Evolutionary conservation across 2,329 filamentous ascomycete genomes (phyloP).

Genomic region (Nothophaeocryptopus gaeumannii): DNA sequence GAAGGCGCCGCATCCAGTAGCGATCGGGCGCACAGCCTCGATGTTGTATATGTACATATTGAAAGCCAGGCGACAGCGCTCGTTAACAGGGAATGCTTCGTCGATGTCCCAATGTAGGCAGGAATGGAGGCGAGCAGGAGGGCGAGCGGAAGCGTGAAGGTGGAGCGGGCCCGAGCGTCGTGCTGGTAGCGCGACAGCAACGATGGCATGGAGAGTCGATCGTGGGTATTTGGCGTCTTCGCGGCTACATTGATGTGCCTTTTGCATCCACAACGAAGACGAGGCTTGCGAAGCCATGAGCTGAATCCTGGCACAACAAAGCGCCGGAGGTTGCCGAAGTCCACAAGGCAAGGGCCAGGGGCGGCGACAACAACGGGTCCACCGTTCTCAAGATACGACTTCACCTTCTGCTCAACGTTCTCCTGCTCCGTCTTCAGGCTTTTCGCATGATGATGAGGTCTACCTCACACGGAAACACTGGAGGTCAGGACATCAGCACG

Average conservation of each 20-base stretch:
- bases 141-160: conserved; percentile 31
- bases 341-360: too few species aligned
- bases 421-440: too few species aligned
- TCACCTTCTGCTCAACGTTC: too few species aligned
- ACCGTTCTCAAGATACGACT: too few species aligned
- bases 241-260: neutral
- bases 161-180: conserved; percentile 18
- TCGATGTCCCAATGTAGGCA: conserved; percentile 15
- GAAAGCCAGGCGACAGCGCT: conserved; percentile 43
- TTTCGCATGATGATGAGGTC: too few species aligned
- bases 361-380: too few species aligned
- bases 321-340: too few species aligned
- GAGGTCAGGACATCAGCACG: too few species aligned
- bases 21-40: conserved; percentile 31
- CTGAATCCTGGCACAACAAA: too few species aligned
- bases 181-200: conserved; percentile 25
- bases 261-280: too few species aligned
- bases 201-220: conserved; percentile 21
- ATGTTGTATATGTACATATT: conserved; percentile 37
- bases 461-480: too few species aligned
- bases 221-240: neutral
- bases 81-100: conserved; percentile 37
- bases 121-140: conserved; percentile 34
- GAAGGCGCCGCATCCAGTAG: conserved; percentile 25
- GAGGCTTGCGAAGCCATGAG: too few species aligned